A percentile compares a stretch with the other conserved stretches of the same genome.
Conservation (phyloP, 768 basidiomycete species). For the Lentinula edodes region DNA sequence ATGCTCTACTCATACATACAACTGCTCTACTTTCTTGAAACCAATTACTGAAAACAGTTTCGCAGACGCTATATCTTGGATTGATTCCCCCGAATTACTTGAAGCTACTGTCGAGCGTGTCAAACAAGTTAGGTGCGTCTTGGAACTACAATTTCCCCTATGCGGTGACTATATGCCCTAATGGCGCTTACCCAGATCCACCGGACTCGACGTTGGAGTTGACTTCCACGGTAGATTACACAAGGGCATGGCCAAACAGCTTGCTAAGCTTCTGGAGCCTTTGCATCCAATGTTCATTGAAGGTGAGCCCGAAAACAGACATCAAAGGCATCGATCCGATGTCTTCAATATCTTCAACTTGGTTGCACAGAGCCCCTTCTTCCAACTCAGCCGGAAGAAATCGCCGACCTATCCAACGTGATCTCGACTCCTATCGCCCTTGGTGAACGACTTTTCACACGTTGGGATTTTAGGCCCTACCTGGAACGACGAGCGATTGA, state of each 20-base stretch:
- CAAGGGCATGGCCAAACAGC: slow-evolving; percentile 64
- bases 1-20: background rate
- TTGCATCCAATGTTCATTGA: slow-evolving; percentile 62
- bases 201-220: slow-evolving; percentile 60
- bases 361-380: slow-evolving; percentile 44
- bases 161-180: background rate
- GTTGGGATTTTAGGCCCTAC: slow-evolving; percentile 60
- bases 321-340: no score
- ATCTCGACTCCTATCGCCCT: slow-evolving; percentile 57
- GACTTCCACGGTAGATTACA: slow-evolving; percentile 71
- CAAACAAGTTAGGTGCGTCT: slow-evolving; percentile 35
- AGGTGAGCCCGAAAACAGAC: slow-evolving; percentile 23
- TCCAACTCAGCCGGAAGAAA: slow-evolving; percentile 55
- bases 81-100: slow-evolving; percentile 54
- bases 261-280: slow-evolving; percentile 55
- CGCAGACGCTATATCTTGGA: slow-evolving; percentile 38
- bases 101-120: slow-evolving; percentile 49
- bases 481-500: slow-evolving; percentile 60
- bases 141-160: background rate
- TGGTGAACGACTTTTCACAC: slow-evolving; percentile 59
- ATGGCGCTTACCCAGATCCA: slow-evolving; percentile 11
- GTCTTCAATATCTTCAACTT: background rate
- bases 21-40: background rate
- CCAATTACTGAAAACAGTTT: background rate
- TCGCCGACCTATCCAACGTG: slow-evolving; percentile 48